Base-by-base conservation (phyloP, 257 asterid species). In the Nicotiana undulata region DNA sequence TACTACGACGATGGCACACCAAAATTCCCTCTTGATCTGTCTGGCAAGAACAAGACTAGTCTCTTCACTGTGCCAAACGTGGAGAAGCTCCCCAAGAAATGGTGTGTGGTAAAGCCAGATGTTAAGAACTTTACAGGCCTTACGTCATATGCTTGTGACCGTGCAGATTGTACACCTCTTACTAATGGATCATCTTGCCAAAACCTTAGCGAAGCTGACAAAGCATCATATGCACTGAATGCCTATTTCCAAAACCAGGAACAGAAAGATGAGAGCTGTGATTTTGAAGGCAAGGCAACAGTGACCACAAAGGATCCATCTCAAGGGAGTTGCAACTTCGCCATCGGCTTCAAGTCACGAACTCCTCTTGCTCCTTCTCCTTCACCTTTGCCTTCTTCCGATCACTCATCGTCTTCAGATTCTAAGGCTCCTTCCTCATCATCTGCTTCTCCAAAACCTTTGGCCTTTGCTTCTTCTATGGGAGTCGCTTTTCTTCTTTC, bases 151-250 rank as follows among this genome's bases (percentile, higher is more conserved):
- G 89, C 87, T 18, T 86, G 89, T 52, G 63, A 66, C 6, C 40
- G 77, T 5, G 85, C 83, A 12, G 89, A 86, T 46, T 86, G 89
- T 81, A 84, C 89, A 16, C 70, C 85, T 6, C 46, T 81, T 2
- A 66, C 34, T 2, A 49, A 81, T 34, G 87, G 82, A 13, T 86
- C 89, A 49, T 65, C 87, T 17, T 86, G 89, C 68, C 55, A 80
- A 12, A 22, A 32, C 29, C 24, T 84, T 55, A 80, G 49, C 56
- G 64, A 67, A 0, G 61, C 58, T 32, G 76, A 31, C 37, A 81
- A 82, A 46, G 87, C 83, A 9, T 84, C 89, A 17, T 86, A 84
- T 59, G 85, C 84, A 3, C 77, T 86, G 40, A 86, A 86, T 77
- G 46, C 75, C 29, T 86, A 31, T 24, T 86, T 81, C 68, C 89